Percentiles rank a stretch among this genome's conserved stretches.
phyloP scores from a whole-genome alignment of 1,139 yeast genomes.

The Diutina neorugosa region DNA sequence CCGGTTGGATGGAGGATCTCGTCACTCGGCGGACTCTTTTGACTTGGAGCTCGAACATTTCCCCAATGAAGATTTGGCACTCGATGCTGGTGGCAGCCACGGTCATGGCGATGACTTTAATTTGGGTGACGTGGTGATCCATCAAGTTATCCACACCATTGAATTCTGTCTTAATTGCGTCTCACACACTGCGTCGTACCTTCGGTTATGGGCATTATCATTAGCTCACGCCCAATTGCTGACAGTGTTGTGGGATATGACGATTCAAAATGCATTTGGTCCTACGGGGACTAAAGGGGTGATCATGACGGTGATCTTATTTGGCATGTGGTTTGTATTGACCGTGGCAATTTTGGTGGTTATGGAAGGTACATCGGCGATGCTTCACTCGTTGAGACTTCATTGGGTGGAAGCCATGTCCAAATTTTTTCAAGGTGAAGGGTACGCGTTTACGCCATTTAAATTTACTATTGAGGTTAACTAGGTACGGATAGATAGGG shows the following conservation, averaged over 20 bases:
- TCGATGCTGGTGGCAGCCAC: constrained; percentile 25
- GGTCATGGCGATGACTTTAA: constrained; percentile 27
- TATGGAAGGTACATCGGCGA: constrained; percentile 98
- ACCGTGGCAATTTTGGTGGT: constrained; percentile 85
- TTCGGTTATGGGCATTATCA: constrained; percentile 71
- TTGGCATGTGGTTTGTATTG: constrained; percentile 89
- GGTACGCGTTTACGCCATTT: constrained; percentile 79
- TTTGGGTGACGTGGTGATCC: neutral
- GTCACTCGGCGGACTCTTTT: neutral
- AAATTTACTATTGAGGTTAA: constrained; percentile 22
- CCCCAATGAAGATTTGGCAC: constrained; percentile 1
- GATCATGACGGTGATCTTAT: constrained; percentile 59
- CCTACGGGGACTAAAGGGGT: constrained; percentile 58
- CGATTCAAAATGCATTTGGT: constrained; percentile 75
- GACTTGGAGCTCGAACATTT: neutral
- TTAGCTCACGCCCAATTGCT: constrained; percentile 96
- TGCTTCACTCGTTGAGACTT: constrained; percentile 90
- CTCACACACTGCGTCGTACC: constrained; percentile 2
- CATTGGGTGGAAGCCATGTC: constrained; percentile 99
- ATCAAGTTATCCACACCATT: constrained; percentile 4
- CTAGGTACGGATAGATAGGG: neutral
- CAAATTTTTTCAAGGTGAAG: constrained; percentile 94
- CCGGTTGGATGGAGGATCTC: neutral
- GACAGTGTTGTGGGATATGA: constrained; percentile 92
- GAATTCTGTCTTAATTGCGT: constrained; percentile 4